phyloP scores from a whole-genome alignment of 257 asterid species.

The Nicotiana knightiana region DNA sequence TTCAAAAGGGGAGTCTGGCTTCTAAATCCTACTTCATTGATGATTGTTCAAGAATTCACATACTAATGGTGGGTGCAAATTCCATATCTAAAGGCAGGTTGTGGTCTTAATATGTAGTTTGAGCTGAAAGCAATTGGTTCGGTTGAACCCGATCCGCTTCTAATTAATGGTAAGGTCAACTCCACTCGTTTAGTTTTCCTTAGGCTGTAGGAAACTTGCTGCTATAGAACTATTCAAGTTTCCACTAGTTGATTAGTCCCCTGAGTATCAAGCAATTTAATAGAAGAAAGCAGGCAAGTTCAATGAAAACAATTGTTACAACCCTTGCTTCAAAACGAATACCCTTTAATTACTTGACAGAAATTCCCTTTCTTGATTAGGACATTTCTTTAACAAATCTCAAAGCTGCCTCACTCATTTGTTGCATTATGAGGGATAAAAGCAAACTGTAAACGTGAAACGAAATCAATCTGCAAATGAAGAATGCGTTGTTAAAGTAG shows the following conservation, averaged over 20 bases:
- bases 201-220: no score
- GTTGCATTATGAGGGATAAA: background rate
- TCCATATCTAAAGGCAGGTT: no score
- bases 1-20: no score
- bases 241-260: background rate
- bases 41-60: no score
- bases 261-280: background rate
- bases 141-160: no score
- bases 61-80: no score
- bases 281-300: background rate
- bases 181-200: no score
- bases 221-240: background rate
- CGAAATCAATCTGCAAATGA: background rate
- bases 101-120: no score
- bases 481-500: background rate
- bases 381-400: background rate
- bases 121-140: no score
- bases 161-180: no score
- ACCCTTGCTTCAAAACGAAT: background rate
- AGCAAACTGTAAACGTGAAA: background rate
- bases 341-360: background rate
- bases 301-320: background rate
- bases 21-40: no score
- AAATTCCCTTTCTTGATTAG: background rate
- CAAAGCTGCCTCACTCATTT: background rate